Conservation (phyloP, 2,329 filamentous ascomycete genomes). For the Chrysosporium keratinophilum region DNA sequence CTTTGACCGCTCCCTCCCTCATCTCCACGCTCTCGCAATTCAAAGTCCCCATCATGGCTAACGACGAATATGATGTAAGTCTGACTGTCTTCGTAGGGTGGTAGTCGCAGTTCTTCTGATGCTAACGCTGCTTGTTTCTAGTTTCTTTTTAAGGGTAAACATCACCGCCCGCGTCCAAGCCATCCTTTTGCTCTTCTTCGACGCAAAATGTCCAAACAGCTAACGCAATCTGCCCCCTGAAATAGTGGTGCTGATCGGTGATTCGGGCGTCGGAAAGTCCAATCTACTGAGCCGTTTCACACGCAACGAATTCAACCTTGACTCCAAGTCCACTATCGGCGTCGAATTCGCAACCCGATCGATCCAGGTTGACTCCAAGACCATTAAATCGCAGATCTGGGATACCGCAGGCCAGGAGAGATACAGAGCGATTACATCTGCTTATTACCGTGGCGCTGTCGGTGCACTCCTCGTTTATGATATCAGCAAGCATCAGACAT, state of each 20-base stretch:
- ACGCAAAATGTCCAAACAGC: not conserved
- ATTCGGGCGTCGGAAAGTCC: slow-evolving; percentile 98
- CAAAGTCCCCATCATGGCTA: slow-evolving; percentile 60
- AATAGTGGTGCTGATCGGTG: slow-evolving; percentile 93
- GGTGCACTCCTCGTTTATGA: slow-evolving; percentile 97
- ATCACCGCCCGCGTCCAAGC: not conserved
- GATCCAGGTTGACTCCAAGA: slow-evolving; percentile 98
- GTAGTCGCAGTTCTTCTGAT: not conserved
- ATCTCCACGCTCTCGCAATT: slow-evolving; percentile 15
- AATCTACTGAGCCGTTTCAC: slow-evolving; percentile 99
- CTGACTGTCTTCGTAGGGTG: not conserved
- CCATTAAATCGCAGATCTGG: slow-evolving; percentile 99
- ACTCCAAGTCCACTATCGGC: slow-evolving; percentile 98
- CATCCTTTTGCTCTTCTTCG: not conserved
- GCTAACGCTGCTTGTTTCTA: slow-evolving; percentile 34
- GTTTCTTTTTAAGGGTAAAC: slow-evolving; percentile 97
- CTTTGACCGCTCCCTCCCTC: slow-evolving; percentile 18
- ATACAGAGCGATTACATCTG: slow-evolving; percentile 97
- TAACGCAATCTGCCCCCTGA: not conserved
- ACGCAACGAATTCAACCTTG: slow-evolving; percentile 98
- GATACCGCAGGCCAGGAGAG: slow-evolving; percentile 98
- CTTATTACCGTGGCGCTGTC: slow-evolving; percentile 96
- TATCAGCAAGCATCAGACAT: slow-evolving; percentile 99
- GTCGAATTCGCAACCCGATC: slow-evolving; percentile 98
- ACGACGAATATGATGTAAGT: slow-evolving; percentile 99